Percentiles rank a stretch among this genome's conserved stretches.
phyloP scores from a whole-genome alignment of 805 yeast species.

The Ogataea populi-albae region DNA sequence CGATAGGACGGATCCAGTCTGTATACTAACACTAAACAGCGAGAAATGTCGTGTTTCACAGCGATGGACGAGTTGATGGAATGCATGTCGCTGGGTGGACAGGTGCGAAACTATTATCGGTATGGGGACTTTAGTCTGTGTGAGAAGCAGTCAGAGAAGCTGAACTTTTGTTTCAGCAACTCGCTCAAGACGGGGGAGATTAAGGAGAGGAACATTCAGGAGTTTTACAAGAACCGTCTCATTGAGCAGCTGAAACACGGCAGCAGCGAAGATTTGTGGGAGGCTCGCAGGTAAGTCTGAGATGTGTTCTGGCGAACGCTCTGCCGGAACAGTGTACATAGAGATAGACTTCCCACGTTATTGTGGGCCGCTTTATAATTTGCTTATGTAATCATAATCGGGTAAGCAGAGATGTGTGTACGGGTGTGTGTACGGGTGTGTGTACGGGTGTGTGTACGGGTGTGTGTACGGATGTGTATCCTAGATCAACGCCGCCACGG shows the following conservation, averaged over 20 bases:
- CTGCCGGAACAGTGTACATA: too few species aligned
- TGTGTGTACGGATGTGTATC: too few species aligned
- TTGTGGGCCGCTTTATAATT: too few species aligned
- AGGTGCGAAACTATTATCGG: conserved; percentile 76
- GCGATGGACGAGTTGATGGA: conserved; percentile 83
- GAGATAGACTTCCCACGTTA: too few species aligned
- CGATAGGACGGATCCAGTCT: neutral
- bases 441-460: too few species aligned
- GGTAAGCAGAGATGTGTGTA: too few species aligned
- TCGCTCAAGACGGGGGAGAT: conserved; percentile 52
- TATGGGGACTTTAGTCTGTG: conserved; percentile 78
- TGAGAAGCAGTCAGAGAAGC: conserved; percentile 62
- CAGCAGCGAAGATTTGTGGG: conserved; percentile 86
- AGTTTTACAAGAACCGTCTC: conserved; percentile 63
- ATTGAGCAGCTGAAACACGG: conserved; percentile 64
- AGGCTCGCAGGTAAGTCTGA: conserved; percentile 23
- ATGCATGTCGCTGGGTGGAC: conserved; percentile 92
- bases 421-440: too few species aligned
- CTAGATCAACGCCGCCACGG: too few species aligned
- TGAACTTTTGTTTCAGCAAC: conserved; percentile 75
- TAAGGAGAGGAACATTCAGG: conserved; percentile 51
- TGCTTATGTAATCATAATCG: too few species aligned
- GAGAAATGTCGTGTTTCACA: conserved; percentile 64
- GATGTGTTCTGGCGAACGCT: too few species aligned
- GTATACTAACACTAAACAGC: conserved; percentile 21